Evolutionary conservation across 805 yeast species (phyloP), one percentile per base, ranked within the genome.

Genomic region (Metschnikowia chrysomelidarum): DNA sequence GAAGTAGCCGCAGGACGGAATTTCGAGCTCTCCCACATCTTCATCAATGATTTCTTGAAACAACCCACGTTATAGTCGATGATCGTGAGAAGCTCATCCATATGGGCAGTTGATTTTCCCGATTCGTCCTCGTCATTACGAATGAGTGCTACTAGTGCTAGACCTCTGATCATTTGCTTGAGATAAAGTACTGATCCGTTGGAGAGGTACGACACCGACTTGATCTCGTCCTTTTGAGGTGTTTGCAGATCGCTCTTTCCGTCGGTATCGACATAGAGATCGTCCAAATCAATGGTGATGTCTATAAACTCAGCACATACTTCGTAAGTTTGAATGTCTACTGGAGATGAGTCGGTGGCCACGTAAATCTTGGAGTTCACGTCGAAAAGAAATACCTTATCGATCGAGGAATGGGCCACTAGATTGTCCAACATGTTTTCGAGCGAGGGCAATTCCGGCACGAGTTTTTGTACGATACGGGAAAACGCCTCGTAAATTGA

Each of bases 291-390:
- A 17, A 88, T 82, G 3, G 96, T 82, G 11, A 91, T 93, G 58
- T 93, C 98, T 29, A 93, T 91, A 54, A 93, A 93, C 54, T 93
- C 98, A 0, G 97, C 94, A 60, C 98, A 93, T 2, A 91, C 95
- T 57, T 93, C 97, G 57, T 93, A 93, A 0, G 94, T 86, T 54
- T 88, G 95, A 25, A 87, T 83, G 61, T 91, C 98, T 24, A 91
- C 96, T 0, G 98, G 97, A 2, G 89, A 80, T 0, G 96, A 85
- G 58, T 93, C 98, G 0, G 98, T 91, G 4, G 97, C 96, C 31
- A 91, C 88, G 56, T 91, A 93, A 14, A 93, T 86, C 57, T 93
- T 93, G 12, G 96, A 84, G 53, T 86, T 85, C 17, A 91, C 78
- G 56, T 93, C 98, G 52, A 93, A 91, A 38, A 93, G 59, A 51